phyloP scores from a whole-genome alignment of 2,329 filamentous ascomycete genomes.

The Claviceps maximensis region DNA sequence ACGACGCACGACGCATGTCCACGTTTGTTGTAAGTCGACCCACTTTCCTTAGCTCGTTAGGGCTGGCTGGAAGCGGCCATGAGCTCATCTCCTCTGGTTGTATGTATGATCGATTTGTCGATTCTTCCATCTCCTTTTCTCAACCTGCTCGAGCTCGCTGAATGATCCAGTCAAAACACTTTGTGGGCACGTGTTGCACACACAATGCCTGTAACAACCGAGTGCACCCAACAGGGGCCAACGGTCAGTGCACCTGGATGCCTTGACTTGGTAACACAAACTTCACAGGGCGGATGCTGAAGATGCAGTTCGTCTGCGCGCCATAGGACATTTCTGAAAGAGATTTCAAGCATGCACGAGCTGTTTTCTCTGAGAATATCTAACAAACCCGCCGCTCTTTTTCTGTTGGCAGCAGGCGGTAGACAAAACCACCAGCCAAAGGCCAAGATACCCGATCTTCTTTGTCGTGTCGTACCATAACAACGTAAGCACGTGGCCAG shows the following conservation, averaged over 20 bases:
- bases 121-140: background rate
- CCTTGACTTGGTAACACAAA: slow-evolving; percentile 2
- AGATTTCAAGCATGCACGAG: background rate
- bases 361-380: background rate
- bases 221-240: slow-evolving; percentile 1
- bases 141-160: background rate
- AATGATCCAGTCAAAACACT: background rate
- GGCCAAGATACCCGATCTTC: background rate
- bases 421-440: background rate
- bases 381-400: background rate
- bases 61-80: background rate
- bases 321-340: background rate
- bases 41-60: background rate
- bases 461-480: background rate
- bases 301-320: background rate
- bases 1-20: too few relatives aligned
- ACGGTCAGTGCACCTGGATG: slow-evolving; percentile 4
- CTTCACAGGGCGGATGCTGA: background rate
- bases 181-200: slow-evolving; percentile 1
- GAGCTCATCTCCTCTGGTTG: background rate
- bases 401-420: background rate
- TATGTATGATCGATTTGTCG: background rate
- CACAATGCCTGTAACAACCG: background rate
- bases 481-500: background rate
- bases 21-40: background rate